A percentile compares a stretch with the other conserved stretches of the same genome.
These are phyloP conservation scores for Naumovozyma castellii DNA, from an alignment of 805 yeast genomes.

Conservation along the genomic window DNA sequence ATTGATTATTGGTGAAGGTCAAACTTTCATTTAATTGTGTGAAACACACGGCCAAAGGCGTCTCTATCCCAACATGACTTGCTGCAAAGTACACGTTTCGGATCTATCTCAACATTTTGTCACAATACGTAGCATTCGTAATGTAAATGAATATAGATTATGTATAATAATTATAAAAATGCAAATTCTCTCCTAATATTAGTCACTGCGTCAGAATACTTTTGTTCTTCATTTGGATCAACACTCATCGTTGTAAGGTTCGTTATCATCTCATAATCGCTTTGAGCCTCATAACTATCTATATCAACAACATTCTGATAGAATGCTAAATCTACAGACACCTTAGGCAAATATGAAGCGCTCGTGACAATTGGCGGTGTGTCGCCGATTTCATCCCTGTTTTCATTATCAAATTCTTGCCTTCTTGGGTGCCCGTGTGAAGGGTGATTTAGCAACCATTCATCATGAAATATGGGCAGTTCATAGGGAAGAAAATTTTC, in stretches of 20 bases:
- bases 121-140: too few species aligned
- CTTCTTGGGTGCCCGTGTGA: background rate
- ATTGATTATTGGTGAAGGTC: too few species aligned
- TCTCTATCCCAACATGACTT: too few species aligned
- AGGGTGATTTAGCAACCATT: background rate
- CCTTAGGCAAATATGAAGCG: background rate
- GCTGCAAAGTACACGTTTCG: too few species aligned
- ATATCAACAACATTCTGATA: conserved; percentile 6
- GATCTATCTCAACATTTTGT: too few species aligned
- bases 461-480: background rate
- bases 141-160: too few species aligned
- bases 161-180: too few species aligned
- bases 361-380: too few species aligned
- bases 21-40: too few species aligned
- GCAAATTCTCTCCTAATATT: background rate
- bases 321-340: conserved; percentile 7
- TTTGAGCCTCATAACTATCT: conserved; percentile 8
- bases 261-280: background rate
- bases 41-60: too few species aligned
- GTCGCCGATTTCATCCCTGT: too few species aligned
- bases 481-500: background rate
- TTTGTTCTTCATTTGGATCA: background rate
- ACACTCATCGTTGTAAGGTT: background rate
- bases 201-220: background rate
- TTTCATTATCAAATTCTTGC: too few species aligned